phyloP scores from a whole-genome alignment of 441 rosid genomes.

The Gossypium aridum region DNA sequence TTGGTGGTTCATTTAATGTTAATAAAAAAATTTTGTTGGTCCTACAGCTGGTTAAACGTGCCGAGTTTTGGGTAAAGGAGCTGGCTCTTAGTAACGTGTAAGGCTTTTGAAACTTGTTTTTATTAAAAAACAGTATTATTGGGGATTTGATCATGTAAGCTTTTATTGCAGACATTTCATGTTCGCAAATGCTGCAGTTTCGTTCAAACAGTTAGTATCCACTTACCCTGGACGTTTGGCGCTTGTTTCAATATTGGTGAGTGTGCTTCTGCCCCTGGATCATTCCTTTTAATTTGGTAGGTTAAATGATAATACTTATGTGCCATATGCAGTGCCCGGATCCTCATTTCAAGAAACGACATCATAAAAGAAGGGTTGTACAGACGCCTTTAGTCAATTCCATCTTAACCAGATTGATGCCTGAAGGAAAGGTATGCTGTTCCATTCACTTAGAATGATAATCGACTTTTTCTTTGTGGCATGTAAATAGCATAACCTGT shows the following conservation, averaged over 20 bases:
- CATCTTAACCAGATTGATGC: slow-evolving; percentile 40
- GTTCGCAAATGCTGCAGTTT: slow-evolving; percentile 73
- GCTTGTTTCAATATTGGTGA: slow-evolving; percentile 81
- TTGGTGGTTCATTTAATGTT: slow-evolving; percentile 14
- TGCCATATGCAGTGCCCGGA: slow-evolving; percentile 70
- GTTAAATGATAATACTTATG: neutral
- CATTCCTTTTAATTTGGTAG: neutral
- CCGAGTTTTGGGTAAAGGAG: slow-evolving; percentile 72
- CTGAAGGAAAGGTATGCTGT: slow-evolving; percentile 65
- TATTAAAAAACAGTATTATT: neutral
- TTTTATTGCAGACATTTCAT: slow-evolving; percentile 62
- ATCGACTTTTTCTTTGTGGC: neutral
- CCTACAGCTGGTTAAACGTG: slow-evolving; percentile 77
- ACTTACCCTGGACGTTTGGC: slow-evolving; percentile 75
- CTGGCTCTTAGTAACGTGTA: slow-evolving; percentile 72
- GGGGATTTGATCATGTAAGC: neutral
- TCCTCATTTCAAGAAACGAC: slow-evolving; percentile 93
- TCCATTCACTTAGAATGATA: neutral
- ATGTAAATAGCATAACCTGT: neutral
- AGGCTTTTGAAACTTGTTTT: slow-evolving; percentile 16
- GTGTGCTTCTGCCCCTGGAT: slow-evolving; percentile 14
- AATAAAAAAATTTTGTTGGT: slow-evolving; percentile 6
- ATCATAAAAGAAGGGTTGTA: slow-evolving; percentile 86
- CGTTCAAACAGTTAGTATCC: slow-evolving; percentile 54
- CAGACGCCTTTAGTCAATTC: slow-evolving; percentile 69